Percentiles rank a stretch among this genome's conserved stretches.
phyloP scores from a whole-genome alignment of 179 eudicot genomes.

The Spinacia oleracea region DNA sequence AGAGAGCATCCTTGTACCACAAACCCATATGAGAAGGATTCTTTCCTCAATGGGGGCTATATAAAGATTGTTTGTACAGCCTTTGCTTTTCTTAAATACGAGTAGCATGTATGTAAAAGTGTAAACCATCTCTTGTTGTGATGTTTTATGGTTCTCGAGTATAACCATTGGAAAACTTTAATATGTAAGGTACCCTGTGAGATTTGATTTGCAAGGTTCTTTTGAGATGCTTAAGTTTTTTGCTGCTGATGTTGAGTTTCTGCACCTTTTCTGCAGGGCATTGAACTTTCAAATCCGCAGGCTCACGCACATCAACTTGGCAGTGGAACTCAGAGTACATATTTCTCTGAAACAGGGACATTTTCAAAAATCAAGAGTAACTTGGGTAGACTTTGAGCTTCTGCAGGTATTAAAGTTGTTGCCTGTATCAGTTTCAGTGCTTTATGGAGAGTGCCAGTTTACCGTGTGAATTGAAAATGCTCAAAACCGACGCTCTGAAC shows the following conservation, averaged over 20 bases:
- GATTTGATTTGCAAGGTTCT: background rate
- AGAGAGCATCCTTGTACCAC: background rate
- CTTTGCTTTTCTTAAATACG: background rate
- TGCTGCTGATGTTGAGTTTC: slow-evolving; percentile 13
- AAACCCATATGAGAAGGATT: background rate
- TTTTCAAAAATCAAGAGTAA: slow-evolving; percentile 85
- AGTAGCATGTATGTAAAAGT: background rate
- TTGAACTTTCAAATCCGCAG: slow-evolving; percentile 92
- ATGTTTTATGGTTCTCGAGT: background rate
- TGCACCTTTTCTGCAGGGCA: slow-evolving; percentile 58
- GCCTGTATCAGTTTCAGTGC: background rate
- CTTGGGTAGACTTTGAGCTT: slow-evolving; percentile 43
- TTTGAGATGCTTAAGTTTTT: background rate
- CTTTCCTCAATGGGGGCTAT: background rate
- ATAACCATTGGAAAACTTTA: background rate
- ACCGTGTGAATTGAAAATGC: background rate
- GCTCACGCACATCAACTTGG: slow-evolving; percentile 90
- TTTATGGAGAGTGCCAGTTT: background rate
- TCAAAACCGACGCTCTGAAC: background rate
- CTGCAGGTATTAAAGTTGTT: background rate
- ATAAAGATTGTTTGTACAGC: background rate
- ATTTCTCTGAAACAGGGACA: slow-evolving; percentile 95
- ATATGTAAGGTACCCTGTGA: background rate
- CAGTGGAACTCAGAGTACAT: slow-evolving; percentile 91
- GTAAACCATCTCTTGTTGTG: background rate